Percentiles rank a stretch among this genome's conserved stretches.
These are phyloP conservation scores for Tylopilus balloui DNA, from an alignment of 768 basidiomycete genomes.

Conservation along the genomic window DNA sequence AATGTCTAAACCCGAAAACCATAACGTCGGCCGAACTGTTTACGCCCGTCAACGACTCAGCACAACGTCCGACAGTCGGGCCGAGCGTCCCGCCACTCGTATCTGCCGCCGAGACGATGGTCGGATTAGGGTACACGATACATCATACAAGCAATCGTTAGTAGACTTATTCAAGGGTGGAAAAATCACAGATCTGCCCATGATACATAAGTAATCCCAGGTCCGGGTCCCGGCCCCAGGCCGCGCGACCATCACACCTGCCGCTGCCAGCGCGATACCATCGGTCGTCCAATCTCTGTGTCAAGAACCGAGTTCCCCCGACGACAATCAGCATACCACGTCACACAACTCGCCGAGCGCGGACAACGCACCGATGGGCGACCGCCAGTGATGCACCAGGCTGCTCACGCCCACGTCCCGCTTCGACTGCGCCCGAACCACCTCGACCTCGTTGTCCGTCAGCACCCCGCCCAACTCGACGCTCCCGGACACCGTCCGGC, in stretches of 20 bases:
- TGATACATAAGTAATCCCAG: background rate
- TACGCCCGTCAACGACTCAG: too few species aligned
- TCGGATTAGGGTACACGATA: too few species aligned
- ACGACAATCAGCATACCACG: background rate
- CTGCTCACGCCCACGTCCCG: slow-evolving; percentile 38
- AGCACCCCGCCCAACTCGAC: slow-evolving; percentile 18
- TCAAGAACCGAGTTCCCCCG: too few species aligned
- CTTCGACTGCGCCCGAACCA: slow-evolving; percentile 39
- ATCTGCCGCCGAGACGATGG: too few species aligned
- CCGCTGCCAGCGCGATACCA: slow-evolving; percentile 1
- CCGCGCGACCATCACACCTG: background rate
- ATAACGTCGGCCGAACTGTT: too few species aligned
- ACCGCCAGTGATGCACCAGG: slow-evolving; percentile 61
- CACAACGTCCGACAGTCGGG: too few species aligned
- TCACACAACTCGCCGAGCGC: too few species aligned
- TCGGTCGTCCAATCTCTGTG: slow-evolving; percentile 16
- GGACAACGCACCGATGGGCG: slow-evolving; percentile 66
- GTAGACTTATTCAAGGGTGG: too few species aligned
- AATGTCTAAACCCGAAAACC: too few species aligned
- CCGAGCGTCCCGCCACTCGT: too few species aligned
- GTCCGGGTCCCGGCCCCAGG: background rate
- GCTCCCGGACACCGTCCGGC: slow-evolving; percentile 19
- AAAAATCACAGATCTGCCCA: too few species aligned
- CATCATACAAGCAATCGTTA: too few species aligned
- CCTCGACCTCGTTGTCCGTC: slow-evolving; percentile 39